phyloP scores from a whole-genome alignment of 176 grass and related monocot species.

The Triticum aestivum region DNA sequence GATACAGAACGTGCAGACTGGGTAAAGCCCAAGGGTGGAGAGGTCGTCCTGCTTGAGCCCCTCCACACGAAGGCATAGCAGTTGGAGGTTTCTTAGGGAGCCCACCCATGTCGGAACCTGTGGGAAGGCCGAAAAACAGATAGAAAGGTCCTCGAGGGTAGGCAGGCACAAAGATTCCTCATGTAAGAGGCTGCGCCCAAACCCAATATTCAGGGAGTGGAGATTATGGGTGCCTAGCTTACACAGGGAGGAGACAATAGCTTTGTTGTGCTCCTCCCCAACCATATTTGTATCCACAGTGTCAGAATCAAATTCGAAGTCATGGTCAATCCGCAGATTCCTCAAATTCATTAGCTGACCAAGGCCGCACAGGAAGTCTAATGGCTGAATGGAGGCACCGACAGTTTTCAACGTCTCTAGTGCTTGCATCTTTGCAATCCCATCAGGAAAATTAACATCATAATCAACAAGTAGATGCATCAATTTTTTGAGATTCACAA shows the following conservation, averaged over 20 bases:
- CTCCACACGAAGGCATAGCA: accelerated
- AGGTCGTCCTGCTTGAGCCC: not conserved
- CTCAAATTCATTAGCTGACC: not conserved
- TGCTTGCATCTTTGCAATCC: not conserved
- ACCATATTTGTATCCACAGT: not conserved
- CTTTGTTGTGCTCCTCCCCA: too few relatives aligned
- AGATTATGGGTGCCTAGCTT: too few relatives aligned
- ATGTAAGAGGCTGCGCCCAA: not conserved
- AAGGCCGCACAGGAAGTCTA: not conserved
- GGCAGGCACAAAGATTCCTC: not conserved
- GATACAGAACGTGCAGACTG: not conserved
- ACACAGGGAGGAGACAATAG: not conserved
- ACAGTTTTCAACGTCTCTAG: not conserved
- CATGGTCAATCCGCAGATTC: not conserved
- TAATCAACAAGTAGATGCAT: not conserved
- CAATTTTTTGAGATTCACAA: not conserved
- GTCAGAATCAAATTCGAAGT: not conserved
- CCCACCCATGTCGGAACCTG: not conserved
- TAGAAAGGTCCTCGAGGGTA: not conserved
- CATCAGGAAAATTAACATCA: not conserved
- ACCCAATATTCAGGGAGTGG: not conserved
- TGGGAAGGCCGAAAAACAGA: accelerated
- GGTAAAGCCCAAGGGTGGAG: not conserved
- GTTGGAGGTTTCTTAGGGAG: not conserved
- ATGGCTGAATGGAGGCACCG: not conserved